phyloP scores from a whole-genome alignment of 768 basidiomycete species.

The Mycena epipterygia region DNA sequence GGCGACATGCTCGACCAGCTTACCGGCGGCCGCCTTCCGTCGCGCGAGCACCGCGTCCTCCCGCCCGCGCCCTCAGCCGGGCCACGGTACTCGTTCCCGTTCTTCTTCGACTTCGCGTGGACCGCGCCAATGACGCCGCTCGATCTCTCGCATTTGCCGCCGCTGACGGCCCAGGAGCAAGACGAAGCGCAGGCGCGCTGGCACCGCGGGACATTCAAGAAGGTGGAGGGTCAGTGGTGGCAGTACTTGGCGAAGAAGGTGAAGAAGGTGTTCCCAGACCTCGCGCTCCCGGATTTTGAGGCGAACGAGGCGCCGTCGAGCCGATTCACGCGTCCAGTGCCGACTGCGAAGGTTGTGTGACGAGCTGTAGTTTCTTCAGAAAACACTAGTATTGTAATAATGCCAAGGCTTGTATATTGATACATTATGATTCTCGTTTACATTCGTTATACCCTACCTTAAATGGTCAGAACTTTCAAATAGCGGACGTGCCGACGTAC shows the following conservation, averaged over 20 bases:
- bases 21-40: slow-evolving; percentile 12
- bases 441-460: too few relatives aligned
- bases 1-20: slow-evolving; percentile 27
- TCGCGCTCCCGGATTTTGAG: slow-evolving; percentile 31
- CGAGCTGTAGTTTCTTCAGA: not conserved
- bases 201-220: slow-evolving; percentile 28
- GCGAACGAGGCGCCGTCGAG: slow-evolving; percentile 17
- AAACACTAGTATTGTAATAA: too few relatives aligned
- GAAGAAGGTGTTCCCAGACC: slow-evolving; percentile 31
- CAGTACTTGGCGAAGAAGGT: slow-evolving; percentile 37
- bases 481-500: too few relatives aligned
- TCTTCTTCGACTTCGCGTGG: slow-evolving; percentile 40
- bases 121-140: slow-evolving; percentile 27
- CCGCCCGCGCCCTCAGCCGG: slow-evolving; percentile 16
- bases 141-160: slow-evolving; percentile 32
- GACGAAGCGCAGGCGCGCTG: slow-evolving; percentile 21
- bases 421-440: too few relatives aligned
- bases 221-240: slow-evolving; percentile 31
- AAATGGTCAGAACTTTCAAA: too few relatives aligned
- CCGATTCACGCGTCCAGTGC: slow-evolving; percentile 17
- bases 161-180: slow-evolving; percentile 11
- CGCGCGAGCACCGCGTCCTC: slow-evolving; percentile 22
- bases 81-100: slow-evolving; percentile 34
- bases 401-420: too few relatives aligned
- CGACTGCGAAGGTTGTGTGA: slow-evolving; percentile 7